phyloP scores from a whole-genome alignment of 805 yeast species.

The Candida awuae region DNA sequence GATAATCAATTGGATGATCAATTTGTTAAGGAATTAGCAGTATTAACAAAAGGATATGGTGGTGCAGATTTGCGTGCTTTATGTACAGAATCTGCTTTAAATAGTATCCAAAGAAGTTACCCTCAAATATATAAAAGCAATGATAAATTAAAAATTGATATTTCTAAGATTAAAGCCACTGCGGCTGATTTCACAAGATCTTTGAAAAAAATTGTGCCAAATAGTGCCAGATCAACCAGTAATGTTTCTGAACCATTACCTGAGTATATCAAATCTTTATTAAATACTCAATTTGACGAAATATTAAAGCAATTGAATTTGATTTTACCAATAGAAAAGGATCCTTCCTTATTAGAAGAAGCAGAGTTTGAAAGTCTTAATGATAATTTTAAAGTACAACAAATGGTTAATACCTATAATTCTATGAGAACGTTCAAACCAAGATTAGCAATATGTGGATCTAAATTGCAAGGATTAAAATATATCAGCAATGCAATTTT shows the following conservation, averaged over 20 bases:
- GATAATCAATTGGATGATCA: constrained; percentile 53
- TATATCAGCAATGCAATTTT: constrained; percentile 77
- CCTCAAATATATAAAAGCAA: constrained; percentile 84
- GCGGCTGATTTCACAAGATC: constrained; percentile 85
- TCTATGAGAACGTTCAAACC: constrained; percentile 70
- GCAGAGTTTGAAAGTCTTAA: constrained; percentile 56
- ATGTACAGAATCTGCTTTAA: constrained; percentile 92
- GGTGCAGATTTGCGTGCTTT: constrained; percentile 95
- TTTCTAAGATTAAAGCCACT: constrained; percentile 59
- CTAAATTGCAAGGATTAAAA: constrained; percentile 76
- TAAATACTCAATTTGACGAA: constrained; percentile 41
- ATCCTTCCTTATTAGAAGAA: constrained; percentile 55
- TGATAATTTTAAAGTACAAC: constrained; percentile 56
- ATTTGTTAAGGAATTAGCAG: constrained; percentile 62
- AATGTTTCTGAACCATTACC: constrained; percentile 70
- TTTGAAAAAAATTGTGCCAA: constrained; percentile 79
- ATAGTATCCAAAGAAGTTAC: constrained; percentile 81
- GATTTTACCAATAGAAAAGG: constrained; percentile 54
- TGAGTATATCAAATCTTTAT: constrained; percentile 54
- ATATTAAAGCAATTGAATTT: constrained; percentile 42
- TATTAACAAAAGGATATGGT: constrained; percentile 89
- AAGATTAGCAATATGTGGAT: constrained; percentile 65
- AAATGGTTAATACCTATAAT: constrained; percentile 37
- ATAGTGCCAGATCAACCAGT: constrained; percentile 80
- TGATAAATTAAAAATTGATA: constrained; percentile 68